These are phyloP conservation scores for Penicillium rolfsii DNA, from an alignment of 2,329 filamentous ascomycete species.

Conservation along the genomic window DNA sequence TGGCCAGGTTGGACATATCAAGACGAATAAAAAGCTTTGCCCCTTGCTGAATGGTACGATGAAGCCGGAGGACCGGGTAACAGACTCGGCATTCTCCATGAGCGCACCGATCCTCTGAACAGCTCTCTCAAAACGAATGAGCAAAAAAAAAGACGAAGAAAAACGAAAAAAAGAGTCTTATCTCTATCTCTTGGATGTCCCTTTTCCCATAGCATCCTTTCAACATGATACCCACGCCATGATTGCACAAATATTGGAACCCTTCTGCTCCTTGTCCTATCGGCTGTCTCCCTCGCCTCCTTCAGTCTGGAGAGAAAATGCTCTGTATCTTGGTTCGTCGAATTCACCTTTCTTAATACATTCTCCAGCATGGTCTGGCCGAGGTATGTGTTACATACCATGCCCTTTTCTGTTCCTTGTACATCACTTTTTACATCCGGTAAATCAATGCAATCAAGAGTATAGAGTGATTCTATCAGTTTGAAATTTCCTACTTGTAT, in stretches of 20 bases:
- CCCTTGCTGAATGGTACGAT: constrained; percentile 83
- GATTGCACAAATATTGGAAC: background rate
- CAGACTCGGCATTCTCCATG: constrained; percentile 53
- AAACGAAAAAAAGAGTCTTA: background rate
- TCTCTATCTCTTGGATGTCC: constrained; percentile 10
- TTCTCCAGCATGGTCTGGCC: constrained; percentile 7
- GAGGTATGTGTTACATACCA: constrained; percentile 1
- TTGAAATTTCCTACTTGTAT: background rate
- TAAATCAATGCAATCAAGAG: background rate
- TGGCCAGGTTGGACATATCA: constrained; percentile 95
- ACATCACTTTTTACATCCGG: background rate
- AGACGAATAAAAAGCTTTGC: constrained; percentile 98
- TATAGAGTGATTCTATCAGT: background rate
- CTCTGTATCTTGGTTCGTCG: background rate
- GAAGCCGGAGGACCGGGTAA: constrained; percentile 57
- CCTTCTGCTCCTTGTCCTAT: background rate
- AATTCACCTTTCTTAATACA: background rate
- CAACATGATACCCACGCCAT: constrained; percentile 19
- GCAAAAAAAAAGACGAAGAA: too few species aligned
- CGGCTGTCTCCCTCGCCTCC: background rate
- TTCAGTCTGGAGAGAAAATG: background rate
- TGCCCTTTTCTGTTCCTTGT: constrained; percentile 10
- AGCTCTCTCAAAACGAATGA: constrained; percentile 13
- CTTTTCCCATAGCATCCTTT: background rate
- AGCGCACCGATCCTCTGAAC: constrained; percentile 42